phyloP scores from a whole-genome alignment of 176 grass and related monocot species.

The Aegilops longissima region DNA sequence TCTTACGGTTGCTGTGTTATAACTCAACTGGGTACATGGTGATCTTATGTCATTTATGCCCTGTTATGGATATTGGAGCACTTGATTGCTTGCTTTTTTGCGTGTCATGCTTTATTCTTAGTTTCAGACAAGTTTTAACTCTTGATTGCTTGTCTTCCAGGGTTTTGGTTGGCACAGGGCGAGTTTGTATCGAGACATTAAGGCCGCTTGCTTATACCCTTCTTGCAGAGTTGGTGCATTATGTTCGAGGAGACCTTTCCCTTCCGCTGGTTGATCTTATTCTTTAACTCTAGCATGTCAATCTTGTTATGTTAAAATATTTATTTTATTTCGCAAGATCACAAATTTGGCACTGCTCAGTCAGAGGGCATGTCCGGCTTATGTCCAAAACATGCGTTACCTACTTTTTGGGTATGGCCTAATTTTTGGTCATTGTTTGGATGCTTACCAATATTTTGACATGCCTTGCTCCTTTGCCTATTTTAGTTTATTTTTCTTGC shows the following conservation, averaged over 20 bases:
- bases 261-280: conserved; percentile 60
- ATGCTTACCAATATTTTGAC: not conserved
- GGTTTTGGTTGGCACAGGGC: conserved; percentile 92
- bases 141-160: conserved; percentile 46
- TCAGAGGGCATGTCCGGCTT: not conserved
- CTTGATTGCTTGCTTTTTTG: not conserved
- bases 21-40: not conserved
- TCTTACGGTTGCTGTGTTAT: not conserved
- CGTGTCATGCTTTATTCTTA: not conserved
- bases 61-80: not conserved
- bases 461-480: not conserved
- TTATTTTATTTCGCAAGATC: not conserved
- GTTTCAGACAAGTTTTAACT: conserved; percentile 26
- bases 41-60: not conserved
- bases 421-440: not conserved
- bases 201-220: conserved; percentile 93
- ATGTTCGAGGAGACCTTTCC: conserved; percentile 83
- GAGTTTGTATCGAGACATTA: conserved; percentile 95
- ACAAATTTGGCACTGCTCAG: not conserved
- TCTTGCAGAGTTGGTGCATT: conserved; percentile 97
- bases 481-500: not conserved
- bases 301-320: conserved; percentile 3
- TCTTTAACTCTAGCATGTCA: conserved; percentile 6
- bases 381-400: not conserved
- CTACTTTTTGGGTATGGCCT: not conserved